phyloP scores from a whole-genome alignment of 164 flowering plant genomes.

The Macadamia tetraphylla region DNA sequence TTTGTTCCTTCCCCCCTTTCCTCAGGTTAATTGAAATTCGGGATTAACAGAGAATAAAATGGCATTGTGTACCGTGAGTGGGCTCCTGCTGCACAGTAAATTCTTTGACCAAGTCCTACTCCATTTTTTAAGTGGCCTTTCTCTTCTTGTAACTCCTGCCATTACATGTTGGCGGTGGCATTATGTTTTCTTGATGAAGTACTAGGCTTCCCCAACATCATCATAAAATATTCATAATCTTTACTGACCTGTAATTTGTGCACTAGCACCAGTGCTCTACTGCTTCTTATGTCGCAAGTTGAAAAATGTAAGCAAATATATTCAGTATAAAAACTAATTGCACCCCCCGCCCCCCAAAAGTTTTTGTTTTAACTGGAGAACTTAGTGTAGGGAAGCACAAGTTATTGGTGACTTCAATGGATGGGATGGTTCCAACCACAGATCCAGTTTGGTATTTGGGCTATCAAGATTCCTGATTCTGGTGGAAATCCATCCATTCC shows the following conservation, averaged over 20 bases:
- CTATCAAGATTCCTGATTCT: conserved; percentile 63
- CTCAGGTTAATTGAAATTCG: conserved; percentile 81
- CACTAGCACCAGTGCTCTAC: neutral
- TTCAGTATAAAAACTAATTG: neutral
- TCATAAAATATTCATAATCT: neutral
- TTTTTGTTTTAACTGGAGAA: conserved; percentile 1
- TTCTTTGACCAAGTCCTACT: conserved; percentile 9
- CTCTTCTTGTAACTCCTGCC: neutral
- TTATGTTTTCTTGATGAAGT: neutral
- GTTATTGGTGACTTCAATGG: conserved; percentile 92
- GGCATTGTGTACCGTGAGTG: conserved; percentile 88
- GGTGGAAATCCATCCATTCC: conserved; percentile 70
- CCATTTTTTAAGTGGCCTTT: conserved; percentile 3
- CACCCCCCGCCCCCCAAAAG: neutral
- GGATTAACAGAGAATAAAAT: conserved; percentile 77
- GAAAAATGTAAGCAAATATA: neutral
- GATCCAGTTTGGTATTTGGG: conserved; percentile 89
- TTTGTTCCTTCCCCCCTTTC: neutral
- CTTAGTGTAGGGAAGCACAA: conserved; percentile 74
- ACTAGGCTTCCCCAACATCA: neutral
- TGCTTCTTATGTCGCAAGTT: neutral
- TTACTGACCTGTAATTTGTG: neutral
- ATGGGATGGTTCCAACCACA: conserved; percentile 87
- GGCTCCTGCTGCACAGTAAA: conserved; percentile 98
- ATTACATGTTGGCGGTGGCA: neutral